Evolutionary conservation across 805 yeast genomes (phyloP).

Genomic region (Sugiyamaella valdiviana): DNA sequence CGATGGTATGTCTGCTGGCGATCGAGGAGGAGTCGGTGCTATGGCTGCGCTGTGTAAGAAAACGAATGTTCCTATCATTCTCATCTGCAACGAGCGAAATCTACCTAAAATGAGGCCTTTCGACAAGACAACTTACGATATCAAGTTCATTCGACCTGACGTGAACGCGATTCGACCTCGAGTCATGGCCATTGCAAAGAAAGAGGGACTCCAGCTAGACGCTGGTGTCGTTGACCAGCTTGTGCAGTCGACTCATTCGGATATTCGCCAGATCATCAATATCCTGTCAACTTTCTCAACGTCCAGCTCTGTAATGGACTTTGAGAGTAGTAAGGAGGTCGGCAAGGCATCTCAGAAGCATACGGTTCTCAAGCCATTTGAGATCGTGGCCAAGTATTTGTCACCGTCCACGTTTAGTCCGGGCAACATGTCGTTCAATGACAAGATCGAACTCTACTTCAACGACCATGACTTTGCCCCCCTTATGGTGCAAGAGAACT

Average conservation of each 20-base stretch:
- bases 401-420: conserved; percentile 54
- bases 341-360: conserved; percentile 80
- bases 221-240: conserved; percentile 76
- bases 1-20: conserved; percentile 99
- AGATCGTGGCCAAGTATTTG: conserved; percentile 65
- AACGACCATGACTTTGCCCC: conserved; percentile 94
- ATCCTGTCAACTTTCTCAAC: conserved; percentile 76
- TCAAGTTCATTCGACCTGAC: conserved; percentile 85
- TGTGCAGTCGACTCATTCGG: conserved; percentile 79
- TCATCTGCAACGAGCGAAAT: conserved; percentile 88
- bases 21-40: conserved; percentile 96
- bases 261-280: conserved; percentile 90
- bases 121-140: conserved; percentile 71
- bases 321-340: conserved; percentile 56
- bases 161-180: conserved; percentile 76
- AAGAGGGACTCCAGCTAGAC: conserved; percentile 77
- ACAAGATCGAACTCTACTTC: conserved; percentile 82
- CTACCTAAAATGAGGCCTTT: conserved; percentile 95
- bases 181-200: conserved; percentile 79
- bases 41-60: conserved; percentile 79
- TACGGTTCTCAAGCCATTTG: conserved; percentile 86
- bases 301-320: conserved; percentile 59
- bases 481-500: conserved; percentile 93
- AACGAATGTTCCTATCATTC: conserved; percentile 82
- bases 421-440: conserved; percentile 55